Evolutionary conservation across 495 filamentous ascomycete species (phyloP).

Genomic region (Penicillium coprophilum): DNA sequence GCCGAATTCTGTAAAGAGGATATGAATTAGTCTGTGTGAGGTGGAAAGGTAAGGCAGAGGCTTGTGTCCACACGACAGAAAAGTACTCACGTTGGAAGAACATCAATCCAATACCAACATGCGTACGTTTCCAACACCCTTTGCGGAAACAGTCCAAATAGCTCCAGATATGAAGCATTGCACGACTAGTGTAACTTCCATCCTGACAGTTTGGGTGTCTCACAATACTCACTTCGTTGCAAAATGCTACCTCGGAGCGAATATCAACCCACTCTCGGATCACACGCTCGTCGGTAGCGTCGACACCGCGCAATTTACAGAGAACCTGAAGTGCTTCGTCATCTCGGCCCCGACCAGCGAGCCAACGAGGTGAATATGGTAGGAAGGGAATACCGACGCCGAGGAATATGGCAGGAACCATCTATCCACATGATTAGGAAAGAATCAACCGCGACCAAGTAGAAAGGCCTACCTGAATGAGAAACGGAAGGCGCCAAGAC

Average conservation of each 20-base stretch:
- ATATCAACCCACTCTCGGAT: slow-evolving; percentile 44
- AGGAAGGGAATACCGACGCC: slow-evolving; percentile 68
- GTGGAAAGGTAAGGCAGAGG: neutral
- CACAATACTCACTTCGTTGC: slow-evolving; percentile 29
- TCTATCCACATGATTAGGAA: slow-evolving; percentile 71
- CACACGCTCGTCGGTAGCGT: slow-evolving; percentile 50
- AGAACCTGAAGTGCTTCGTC: slow-evolving; percentile 66
- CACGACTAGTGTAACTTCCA: slow-evolving; percentile 13
- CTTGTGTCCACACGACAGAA: neutral
- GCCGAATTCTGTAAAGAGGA: slow-evolving; percentile 28
- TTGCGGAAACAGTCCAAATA: slow-evolving; percentile 35
- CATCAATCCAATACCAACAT: slow-evolving; percentile 44
- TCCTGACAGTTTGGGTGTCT: slow-evolving; percentile 32
- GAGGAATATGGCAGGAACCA: slow-evolving; percentile 65
- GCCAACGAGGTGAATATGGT: slow-evolving; percentile 73
- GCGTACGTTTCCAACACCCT: slow-evolving; percentile 46
- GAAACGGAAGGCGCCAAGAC: slow-evolving; percentile 26
- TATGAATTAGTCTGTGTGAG: neutral
- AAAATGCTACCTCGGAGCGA: slow-evolving; percentile 37
- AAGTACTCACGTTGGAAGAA: slow-evolving; percentile 40
- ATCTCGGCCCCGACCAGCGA: slow-evolving; percentile 69
- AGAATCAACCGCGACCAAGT: slow-evolving; percentile 33
- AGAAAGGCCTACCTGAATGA: slow-evolving; percentile 65
- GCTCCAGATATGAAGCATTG: slow-evolving; percentile 32
- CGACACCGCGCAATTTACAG: slow-evolving; percentile 60